These are phyloP conservation scores for Dendrocalamus latiflorus DNA, from an alignment of 202 grass and related monocot genomes.

Conservation along the genomic window DNA sequence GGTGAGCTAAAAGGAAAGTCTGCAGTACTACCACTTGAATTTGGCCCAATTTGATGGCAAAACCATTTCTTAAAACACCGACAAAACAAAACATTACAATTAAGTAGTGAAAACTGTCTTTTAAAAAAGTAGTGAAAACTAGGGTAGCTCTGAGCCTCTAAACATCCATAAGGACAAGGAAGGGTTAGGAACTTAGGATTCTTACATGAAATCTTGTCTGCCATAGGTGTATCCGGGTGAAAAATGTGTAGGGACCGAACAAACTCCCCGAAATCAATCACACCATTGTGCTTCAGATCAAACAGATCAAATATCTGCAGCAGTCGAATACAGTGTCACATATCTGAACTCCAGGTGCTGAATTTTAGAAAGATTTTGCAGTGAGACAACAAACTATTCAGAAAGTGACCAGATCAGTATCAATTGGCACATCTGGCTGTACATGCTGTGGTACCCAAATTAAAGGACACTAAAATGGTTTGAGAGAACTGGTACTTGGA, in stretches of 20 bases:
- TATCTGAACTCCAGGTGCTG: background rate
- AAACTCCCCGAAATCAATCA: conserved; percentile 82
- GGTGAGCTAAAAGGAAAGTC: too few species aligned
- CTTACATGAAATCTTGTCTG: conserved; percentile 72
- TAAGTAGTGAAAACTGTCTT: too few species aligned
- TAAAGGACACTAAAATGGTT: background rate
- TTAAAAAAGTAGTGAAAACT: too few species aligned
- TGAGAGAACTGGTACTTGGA: background rate
- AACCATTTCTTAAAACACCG: too few species aligned
- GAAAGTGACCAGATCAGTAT: background rate
- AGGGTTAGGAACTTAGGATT: too few species aligned
- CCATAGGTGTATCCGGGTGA: conserved; percentile 48
- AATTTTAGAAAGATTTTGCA: background rate
- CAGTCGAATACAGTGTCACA: background rate
- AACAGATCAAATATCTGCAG: conserved; percentile 80
- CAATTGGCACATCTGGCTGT: background rate
- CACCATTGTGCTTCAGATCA: conserved; percentile 67
- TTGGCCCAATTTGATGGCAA: too few species aligned
- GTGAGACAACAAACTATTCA: background rate
- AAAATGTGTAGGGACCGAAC: conserved; percentile 76
- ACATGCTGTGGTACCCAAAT: background rate
- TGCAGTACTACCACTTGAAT: too few species aligned
- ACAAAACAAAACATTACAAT: too few species aligned
- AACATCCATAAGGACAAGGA: too few species aligned
- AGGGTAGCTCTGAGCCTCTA: too few species aligned